Evolutionary conservation across 257 asterid species (phyloP).

Genomic region (Apocynum venetum): DNA sequence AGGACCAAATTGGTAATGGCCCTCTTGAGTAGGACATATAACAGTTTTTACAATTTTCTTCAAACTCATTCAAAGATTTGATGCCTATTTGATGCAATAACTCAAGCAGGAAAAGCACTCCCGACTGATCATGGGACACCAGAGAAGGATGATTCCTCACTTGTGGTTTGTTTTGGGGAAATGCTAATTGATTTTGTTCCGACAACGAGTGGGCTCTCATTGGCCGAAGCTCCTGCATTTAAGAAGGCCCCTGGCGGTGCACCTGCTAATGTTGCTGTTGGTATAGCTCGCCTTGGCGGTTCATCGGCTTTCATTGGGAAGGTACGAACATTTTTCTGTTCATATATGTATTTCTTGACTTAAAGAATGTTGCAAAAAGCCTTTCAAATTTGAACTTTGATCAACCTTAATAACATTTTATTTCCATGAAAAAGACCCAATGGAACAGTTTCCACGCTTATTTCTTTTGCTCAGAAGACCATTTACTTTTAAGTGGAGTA

Average conservation of each 20-base stretch:
- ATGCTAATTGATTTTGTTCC: constrained; percentile 99
- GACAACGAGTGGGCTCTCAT: constrained; percentile 72
- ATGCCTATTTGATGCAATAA: constrained; percentile 6
- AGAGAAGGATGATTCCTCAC: constrained; percentile 54
- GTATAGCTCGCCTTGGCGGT: constrained; percentile 97
- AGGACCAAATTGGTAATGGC: neutral
- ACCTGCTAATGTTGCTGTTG: constrained; percentile 99
- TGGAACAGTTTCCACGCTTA: neutral
- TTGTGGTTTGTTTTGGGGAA: constrained; percentile 97
- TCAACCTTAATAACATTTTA: neutral
- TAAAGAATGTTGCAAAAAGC: neutral
- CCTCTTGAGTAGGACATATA: neutral
- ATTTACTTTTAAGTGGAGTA: neutral
- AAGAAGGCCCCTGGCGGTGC: constrained; percentile 99
- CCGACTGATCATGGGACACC: constrained; percentile 43
- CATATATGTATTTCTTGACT: neutral
- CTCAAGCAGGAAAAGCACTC: constrained; percentile 49
- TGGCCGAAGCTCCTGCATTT: constrained; percentile 94
- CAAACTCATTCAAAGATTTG: neutral
- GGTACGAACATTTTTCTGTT: constrained; percentile 32
- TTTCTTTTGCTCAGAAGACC: neutral
- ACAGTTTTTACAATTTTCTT: neutral
- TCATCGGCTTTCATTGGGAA: constrained; percentile 94
- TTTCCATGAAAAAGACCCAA: neutral
- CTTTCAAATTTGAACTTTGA: neutral